Base-by-base conservation (phyloP, 768 basidiomycete species). In the Suillus placidus region DNA sequence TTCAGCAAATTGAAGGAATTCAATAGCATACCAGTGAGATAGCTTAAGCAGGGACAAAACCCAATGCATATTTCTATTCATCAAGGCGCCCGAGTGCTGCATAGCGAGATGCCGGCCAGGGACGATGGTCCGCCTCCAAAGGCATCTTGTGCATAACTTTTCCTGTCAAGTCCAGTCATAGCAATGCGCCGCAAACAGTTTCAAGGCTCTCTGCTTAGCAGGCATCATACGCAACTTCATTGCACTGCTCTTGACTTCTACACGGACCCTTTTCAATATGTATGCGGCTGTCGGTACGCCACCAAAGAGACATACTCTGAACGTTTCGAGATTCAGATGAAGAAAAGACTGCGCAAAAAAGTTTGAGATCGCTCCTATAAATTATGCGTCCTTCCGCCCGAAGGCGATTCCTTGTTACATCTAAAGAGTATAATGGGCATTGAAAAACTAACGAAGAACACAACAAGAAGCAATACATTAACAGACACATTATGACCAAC, bases 401-500 rank as follows among this genome's bases (percentile, higher is more conserved):
- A 55, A 34, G 54, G 32, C 10, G 6, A 34, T 20, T 20, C 54
- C 32, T 20, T 34, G 32, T 34, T 78, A 78, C 72, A 78, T 64
- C 60, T n/a, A 65, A 58, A 71, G 70, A 68, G 66, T 73, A 77
- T 38, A 35, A 47, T 67, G 16, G 26, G 43, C 64, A 62, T 54
- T 56, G 14, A 54, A 43, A 45, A 62, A 67, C 52, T 52, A 64
- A 60, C 65, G 61, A 69, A 67, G 55, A 69, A 60, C 38, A 64
- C 66, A 60, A 68, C 65, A 58, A 69, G 61, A 66, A 69, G 40
- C 43, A 67, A 69, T 61, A 54, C 62, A 43, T 64, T 62, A 63
- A 67, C 64, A 58, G 26, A 68, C 71, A 71, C 26, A 49, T 62
- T 66, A 64, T 62, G 51, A 71, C 74, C 77, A 82, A 62, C 78